A percentile compares a stretch with the other conserved stretches of the same genome.
Evolutionary conservation across 352 stramenopile species (phyloP).

Genomic region (Saprolegnia parasitica): DNA sequence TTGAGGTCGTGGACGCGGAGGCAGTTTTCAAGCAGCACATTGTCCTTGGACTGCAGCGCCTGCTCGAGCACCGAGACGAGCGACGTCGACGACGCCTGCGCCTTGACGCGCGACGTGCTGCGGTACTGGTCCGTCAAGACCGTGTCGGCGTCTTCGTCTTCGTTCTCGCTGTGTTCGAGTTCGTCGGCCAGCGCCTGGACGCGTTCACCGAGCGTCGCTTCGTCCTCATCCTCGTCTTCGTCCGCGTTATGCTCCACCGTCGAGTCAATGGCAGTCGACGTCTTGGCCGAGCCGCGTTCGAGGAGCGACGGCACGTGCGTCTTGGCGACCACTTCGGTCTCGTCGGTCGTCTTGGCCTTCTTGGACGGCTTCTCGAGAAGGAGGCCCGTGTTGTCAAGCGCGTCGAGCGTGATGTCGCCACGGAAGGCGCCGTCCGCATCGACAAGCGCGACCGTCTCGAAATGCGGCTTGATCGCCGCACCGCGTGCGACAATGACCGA

Average conservation of each 20-base stretch:
- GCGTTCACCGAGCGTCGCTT: constrained; percentile 67
- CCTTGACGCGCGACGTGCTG: constrained; percentile 25
- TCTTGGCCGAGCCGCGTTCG: constrained; percentile 53
- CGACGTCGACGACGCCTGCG: constrained; percentile 62
- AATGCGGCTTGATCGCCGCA: constrained; percentile 69
- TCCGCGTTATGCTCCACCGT: constrained; percentile 57
- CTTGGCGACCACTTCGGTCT: constrained; percentile 36
- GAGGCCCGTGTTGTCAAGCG: constrained; percentile 31
- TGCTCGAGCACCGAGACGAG: constrained; percentile 78
- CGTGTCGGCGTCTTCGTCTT: constrained; percentile 33
- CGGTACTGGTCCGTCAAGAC: constrained; percentile 38
- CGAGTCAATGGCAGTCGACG: constrained; percentile 57
- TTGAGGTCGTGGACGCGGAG: constrained; percentile 71
- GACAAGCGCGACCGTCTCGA: constrained; percentile 57
- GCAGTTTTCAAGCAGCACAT: constrained; percentile 80
- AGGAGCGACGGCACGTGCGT: constrained; percentile 63
- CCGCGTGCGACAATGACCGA: constrained; percentile 59
- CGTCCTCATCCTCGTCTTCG: constrained; percentile 38
- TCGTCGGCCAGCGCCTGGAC: constrained; percentile 71
- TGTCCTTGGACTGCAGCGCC: constrained; percentile 81
- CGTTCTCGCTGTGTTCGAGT: constrained; percentile 60
- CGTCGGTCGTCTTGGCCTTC: constrained; percentile 36
- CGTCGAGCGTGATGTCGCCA: background rate
- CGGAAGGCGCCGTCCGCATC: constrained; percentile 38
- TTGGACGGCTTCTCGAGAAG: constrained; percentile 45